Evolutionary conservation across 2,329 filamentous ascomycete species (phyloP).

Genomic region (Colletotrichum sp.): DNA sequence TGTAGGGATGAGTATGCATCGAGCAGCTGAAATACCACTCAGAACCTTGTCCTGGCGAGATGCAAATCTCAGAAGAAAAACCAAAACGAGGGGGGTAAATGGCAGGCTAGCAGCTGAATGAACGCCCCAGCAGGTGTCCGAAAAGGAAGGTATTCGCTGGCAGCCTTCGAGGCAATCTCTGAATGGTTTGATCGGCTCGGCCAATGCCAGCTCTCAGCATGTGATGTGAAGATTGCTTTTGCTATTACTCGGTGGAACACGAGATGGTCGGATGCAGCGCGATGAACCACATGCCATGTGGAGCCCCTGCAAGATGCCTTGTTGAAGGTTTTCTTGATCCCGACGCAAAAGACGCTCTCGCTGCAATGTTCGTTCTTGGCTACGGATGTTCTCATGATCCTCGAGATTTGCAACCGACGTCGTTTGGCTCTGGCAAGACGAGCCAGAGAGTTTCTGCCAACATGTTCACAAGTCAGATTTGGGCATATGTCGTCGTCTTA

Average conservation of each 20-base stretch:
- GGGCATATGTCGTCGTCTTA: conserved; percentile 2
- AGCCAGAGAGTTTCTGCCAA: neutral
- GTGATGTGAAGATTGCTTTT: neutral
- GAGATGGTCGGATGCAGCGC: neutral
- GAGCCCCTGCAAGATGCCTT: neutral
- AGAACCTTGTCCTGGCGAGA: neutral
- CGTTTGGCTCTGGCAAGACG: neutral
- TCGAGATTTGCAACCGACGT: neutral
- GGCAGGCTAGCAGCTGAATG: neutral
- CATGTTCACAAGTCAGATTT: neutral
- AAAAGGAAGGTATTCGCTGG: neutral
- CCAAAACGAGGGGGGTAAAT: neutral
- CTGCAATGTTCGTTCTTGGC: neutral
- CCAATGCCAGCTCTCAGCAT: neutral
- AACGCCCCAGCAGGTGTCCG: neutral
- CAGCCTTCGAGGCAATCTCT: neutral
- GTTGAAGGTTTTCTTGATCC: neutral
- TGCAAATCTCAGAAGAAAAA: neutral
- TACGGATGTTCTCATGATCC: neutral
- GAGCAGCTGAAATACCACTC: neutral
- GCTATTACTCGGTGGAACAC: neutral
- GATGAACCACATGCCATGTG: neutral
- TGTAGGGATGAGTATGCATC: neutral
- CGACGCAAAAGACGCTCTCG: neutral
- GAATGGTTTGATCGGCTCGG: neutral